A percentile compares a stretch with the other conserved stretches of the same genome.
phyloP scores from a whole-genome alignment of 768 basidiomycete species.

The Pleurotus salmoneostramineus region DNA sequence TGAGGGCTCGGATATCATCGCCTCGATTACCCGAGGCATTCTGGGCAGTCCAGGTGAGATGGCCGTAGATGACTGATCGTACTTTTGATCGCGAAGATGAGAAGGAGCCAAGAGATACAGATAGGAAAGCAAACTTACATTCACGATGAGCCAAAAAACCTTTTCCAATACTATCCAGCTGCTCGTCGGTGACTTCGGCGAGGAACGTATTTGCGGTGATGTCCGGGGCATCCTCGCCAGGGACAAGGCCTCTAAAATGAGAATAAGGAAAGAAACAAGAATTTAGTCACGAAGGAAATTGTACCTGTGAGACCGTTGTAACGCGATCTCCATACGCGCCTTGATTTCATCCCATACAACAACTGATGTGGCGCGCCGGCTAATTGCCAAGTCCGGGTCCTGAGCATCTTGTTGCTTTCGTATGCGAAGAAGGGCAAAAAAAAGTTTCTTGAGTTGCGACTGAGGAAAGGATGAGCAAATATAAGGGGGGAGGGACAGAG shows the following conservation, averaged over 20 bases:
- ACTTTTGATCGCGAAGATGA: too few species aligned
- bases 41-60: conserved; percentile 23
- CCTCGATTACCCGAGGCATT: conserved; percentile 26
- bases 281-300: not conserved
- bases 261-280: not conserved
- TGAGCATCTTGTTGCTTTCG: conserved; percentile 24
- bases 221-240: conserved; percentile 24
- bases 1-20: conserved; percentile 22
- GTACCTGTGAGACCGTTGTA: conserved; percentile 16
- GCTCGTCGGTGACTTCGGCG: conserved; percentile 18
- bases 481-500: too few species aligned
- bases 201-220: conserved; percentile 28
- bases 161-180: conserved; percentile 16
- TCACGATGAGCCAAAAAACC: conserved; percentile 24
- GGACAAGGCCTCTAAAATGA: conserved; percentile 16
- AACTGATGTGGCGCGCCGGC: conserved; percentile 17
- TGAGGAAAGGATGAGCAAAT: conserved; percentile 6
- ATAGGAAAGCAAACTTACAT: conserved; percentile 13
- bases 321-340: conserved; percentile 20
- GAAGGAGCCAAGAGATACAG: not conserved
- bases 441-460: conserved; percentile 27
- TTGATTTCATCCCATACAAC: conserved; percentile 22
- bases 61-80: conserved; percentile 17
- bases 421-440: conserved; percentile 24
- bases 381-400: conserved; percentile 12